Conservation (phyloP, 2,329 filamentous ascomycete species). For the Cladosporium sp. region DNA sequence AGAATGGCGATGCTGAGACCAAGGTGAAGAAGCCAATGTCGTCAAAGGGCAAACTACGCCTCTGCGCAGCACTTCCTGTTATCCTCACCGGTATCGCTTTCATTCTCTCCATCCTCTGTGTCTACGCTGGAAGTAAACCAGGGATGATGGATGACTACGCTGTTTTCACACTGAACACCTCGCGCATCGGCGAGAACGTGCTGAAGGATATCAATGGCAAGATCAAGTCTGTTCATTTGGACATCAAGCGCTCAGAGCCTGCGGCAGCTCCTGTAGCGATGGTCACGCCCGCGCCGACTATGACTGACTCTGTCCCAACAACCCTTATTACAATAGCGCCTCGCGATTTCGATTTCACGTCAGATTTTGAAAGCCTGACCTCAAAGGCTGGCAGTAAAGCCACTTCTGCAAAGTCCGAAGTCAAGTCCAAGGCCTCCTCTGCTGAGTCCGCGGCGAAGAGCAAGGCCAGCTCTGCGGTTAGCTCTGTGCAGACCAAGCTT, state of each 20-base stretch:
- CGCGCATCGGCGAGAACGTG: conserved; percentile 45
- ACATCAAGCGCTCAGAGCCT: conserved; percentile 18
- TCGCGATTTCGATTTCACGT: conserved; percentile 7
- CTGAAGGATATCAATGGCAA: conserved; percentile 28
- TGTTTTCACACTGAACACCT: conserved; percentile 57
- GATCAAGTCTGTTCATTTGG: conserved; percentile 18
- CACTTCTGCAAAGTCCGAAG: conserved; percentile 21
- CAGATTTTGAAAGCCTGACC: conserved; percentile 15
- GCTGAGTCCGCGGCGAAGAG: conserved; percentile 20
- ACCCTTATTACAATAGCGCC: conserved; percentile 21
- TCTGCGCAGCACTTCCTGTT: conserved; percentile 19
- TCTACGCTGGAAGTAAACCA: conserved; percentile 57
- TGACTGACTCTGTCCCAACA: conserved; percentile 13
- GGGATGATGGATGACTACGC: conserved; percentile 55
- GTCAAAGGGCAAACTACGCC: not conserved
- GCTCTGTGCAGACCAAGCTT: conserved; percentile 37
- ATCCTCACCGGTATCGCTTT: conserved; percentile 50
- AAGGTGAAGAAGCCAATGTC: conserved; percentile 9
- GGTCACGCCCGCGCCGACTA: conserved; percentile 6
- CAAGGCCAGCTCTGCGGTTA: conserved; percentile 21
- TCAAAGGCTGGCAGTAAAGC: conserved; percentile 17
- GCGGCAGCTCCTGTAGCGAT: conserved; percentile 11
- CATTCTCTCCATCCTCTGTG: conserved; percentile 55
- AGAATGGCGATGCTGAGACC: not conserved
- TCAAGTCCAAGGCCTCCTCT: conserved; percentile 20